These are phyloP conservation scores for Fonsecaea nubica DNA, from an alignment of 2,329 filamentous ascomycete species.

Conservation along the genomic window DNA sequence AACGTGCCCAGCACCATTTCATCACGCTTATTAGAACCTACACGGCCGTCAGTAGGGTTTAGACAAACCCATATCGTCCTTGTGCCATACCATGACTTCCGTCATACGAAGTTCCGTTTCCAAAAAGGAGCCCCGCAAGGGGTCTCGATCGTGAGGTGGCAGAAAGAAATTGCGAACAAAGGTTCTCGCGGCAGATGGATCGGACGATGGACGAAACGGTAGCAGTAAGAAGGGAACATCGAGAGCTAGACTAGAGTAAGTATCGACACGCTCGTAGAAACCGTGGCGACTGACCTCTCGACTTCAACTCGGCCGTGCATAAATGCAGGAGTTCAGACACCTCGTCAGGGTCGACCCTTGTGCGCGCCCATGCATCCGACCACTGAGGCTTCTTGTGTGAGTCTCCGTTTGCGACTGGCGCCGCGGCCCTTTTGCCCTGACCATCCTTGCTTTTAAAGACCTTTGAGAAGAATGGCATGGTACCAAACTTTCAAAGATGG, in stretches of 20 bases:
- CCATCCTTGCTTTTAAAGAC: slow-evolving; percentile 78
- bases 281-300: slow-evolving; percentile 72
- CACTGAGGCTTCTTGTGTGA: slow-evolving; percentile 75
- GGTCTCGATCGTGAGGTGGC: slow-evolving; percentile 65
- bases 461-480: slow-evolving; percentile 65
- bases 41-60: slow-evolving; percentile 14
- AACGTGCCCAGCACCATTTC: slow-evolving; percentile 98
- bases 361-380: slow-evolving; percentile 87
- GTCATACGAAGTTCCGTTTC: slow-evolving; percentile 87
- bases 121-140: slow-evolving; percentile 71
- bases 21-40: slow-evolving; percentile 91
- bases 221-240: slow-evolving; percentile 91
- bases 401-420: slow-evolving; percentile 58
- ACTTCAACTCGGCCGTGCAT: slow-evolving; percentile 91
- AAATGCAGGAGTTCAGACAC: slow-evolving; percentile 83
- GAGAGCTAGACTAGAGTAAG: slow-evolving; percentile 65
- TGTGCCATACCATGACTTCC: slow-evolving; percentile 78
- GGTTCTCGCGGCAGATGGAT: slow-evolving; percentile 87
- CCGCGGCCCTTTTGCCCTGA: slow-evolving; percentile 65
- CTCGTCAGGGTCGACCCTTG: slow-evolving; percentile 83
- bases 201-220: slow-evolving; percentile 90
- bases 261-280: slow-evolving; percentile 31
- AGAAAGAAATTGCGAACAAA: slow-evolving; percentile 95
- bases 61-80: slow-evolving; percentile 9
- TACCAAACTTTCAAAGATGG: slow-evolving; percentile 11